A percentile compares a stretch with the other conserved stretches of the same genome.
Evolutionary conservation across 805 yeast genomes (phyloP).

Genomic region (Jamesozyma piceae): DNA sequence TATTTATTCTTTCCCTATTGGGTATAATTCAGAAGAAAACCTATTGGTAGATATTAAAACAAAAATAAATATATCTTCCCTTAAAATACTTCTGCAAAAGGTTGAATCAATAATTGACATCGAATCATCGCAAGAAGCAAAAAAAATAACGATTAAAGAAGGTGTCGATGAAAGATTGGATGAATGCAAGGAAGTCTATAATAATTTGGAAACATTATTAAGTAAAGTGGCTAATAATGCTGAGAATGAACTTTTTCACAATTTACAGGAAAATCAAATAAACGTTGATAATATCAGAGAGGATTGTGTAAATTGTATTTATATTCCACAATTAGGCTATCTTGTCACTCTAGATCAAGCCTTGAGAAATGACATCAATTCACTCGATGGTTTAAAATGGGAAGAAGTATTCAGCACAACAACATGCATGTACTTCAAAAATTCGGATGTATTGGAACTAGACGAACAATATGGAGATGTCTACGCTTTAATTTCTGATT

Average conservation of each 20-base stretch:
- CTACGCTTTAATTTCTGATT: conserved; percentile 33
- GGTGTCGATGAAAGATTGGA: conserved; percentile 28
- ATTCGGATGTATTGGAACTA: conserved; percentile 22
- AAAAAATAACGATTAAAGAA: conserved; percentile 23
- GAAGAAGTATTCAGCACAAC: conserved; percentile 33
- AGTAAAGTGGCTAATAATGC: conserved; percentile 13
- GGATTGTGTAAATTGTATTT: conserved; percentile 30
- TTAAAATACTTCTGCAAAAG: conserved; percentile 11
- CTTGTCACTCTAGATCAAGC: conserved; percentile 25
- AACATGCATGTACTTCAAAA: conserved; percentile 33
- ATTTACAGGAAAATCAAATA: not conserved
- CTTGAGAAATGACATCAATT: conserved; percentile 1
- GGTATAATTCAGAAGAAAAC: conserved; percentile 1
- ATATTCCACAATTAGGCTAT: conserved; percentile 41
- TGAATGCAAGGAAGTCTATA: conserved; percentile 19
- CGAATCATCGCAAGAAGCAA: conserved; percentile 27
- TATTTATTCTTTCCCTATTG: conserved; percentile 7
- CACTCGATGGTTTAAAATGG: conserved; percentile 22
- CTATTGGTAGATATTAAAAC: conserved; percentile 11
- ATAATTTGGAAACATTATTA: conserved; percentile 29
- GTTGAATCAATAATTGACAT: conserved; percentile 31
- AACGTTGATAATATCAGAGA: conserved; percentile 3
- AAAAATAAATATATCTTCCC: conserved; percentile 4
- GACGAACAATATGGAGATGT: conserved; percentile 37
- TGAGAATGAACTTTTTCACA: conserved; percentile 3